A percentile compares a stretch with the other conserved stretches of the same genome.
Conservation (phyloP, 2,329 filamentous ascomycete genomes). For the Cucurbitaria berberidis region DNA sequence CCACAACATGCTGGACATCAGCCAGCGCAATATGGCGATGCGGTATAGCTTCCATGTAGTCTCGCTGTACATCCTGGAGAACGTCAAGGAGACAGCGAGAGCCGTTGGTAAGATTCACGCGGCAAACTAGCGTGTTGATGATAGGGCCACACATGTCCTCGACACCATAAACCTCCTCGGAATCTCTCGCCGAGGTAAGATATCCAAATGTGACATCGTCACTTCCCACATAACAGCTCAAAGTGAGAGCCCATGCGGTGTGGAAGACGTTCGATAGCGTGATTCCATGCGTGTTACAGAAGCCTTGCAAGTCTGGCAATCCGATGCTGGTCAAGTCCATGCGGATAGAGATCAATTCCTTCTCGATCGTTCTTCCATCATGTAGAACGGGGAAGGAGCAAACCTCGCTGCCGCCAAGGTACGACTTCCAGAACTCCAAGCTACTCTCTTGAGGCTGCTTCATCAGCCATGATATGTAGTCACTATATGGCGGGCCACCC, state of each 20-base stretch:
- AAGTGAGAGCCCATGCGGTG: constrained; percentile 49
- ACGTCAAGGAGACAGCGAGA: constrained; percentile 46
- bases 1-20: constrained; percentile 55
- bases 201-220: constrained; percentile 55
- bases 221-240: constrained; percentile 48
- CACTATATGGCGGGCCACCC: constrained; percentile 39
- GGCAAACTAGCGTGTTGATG: constrained; percentile 55
- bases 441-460: constrained; percentile 33
- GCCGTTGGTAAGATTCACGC: constrained; percentile 47
- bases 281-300: constrained; percentile 53
- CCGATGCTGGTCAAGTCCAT: constrained; percentile 37
- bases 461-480: constrained; percentile 40
- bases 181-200: constrained; percentile 50
- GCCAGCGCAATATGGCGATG: constrained; percentile 53
- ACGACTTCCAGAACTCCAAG: constrained; percentile 41
- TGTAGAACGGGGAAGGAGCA: constrained; percentile 43
- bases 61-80: constrained; percentile 52
- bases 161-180: constrained; percentile 46
- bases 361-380: constrained; percentile 25
- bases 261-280: constrained; percentile 57
- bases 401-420: constrained; percentile 38
- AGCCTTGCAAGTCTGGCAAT: constrained; percentile 35
- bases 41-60: constrained; percentile 55
- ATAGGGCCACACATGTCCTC: constrained; percentile 55
- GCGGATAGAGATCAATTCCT: constrained; percentile 33